Percentiles rank a stretch among this genome's conserved stretches.
These are phyloP conservation scores for Suillus plorans DNA, from an alignment of 768 basidiomycete genomes.

Conservation along the genomic window DNA sequence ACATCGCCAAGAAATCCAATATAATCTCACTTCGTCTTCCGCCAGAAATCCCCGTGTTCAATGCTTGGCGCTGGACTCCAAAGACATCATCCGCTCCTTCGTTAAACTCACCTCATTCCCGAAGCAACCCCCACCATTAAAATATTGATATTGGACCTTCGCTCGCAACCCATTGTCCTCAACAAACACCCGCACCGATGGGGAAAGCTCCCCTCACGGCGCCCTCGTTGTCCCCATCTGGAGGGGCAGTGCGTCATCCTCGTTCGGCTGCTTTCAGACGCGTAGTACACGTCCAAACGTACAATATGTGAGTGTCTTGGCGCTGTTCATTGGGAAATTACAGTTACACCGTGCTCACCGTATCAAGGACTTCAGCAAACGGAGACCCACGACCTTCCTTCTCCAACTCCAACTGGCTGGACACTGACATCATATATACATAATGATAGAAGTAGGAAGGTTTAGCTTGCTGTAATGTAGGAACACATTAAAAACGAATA, in stretches of 20 bases:
- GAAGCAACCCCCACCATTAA: background rate
- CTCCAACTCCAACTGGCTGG: background rate
- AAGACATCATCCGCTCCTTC: background rate
- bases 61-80: background rate
- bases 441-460: background rate
- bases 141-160: background rate
- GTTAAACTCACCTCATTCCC: background rate
- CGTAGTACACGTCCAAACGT: background rate
- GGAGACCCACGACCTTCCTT: background rate
- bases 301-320: background rate
- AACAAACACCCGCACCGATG: background rate
- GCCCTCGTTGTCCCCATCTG: background rate
- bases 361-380: background rate
- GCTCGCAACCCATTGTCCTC: background rate
- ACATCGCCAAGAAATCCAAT: background rate
- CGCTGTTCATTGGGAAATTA: background rate
- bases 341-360: background rate
- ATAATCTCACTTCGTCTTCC: background rate
- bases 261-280: background rate
- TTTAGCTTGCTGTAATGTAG: slow-evolving; percentile 2
- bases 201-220: background rate
- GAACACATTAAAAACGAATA: background rate
- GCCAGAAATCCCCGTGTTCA: background rate
- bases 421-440: background rate
- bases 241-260: background rate